Evolutionary conservation across 192 early-diverging fungal species (phyloP).

Genomic region (Oehlia diaphana): DNA sequence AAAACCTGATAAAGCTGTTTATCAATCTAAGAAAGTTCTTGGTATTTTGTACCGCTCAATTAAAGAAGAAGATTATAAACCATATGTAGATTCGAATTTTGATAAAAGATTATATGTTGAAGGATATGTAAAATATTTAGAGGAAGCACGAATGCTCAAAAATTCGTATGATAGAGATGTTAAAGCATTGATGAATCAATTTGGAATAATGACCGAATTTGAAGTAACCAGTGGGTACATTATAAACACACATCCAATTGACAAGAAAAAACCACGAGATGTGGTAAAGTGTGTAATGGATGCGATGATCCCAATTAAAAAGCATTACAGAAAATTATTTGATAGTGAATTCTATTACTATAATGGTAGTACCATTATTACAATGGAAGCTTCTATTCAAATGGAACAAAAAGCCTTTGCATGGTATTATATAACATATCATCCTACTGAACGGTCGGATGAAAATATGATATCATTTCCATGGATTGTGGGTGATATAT

Average conservation of each 20-base stretch:
- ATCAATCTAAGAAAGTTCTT: constrained; percentile 52
- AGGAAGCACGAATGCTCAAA: constrained; percentile 44
- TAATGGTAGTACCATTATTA: neutral
- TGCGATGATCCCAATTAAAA: constrained; percentile 36
- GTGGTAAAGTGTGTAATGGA: constrained; percentile 47
- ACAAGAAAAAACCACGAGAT: constrained; percentile 53
- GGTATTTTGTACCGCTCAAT: constrained; percentile 57
- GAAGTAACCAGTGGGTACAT: constrained; percentile 45
- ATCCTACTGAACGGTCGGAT: constrained; percentile 33
- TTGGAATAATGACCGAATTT: constrained; percentile 48
- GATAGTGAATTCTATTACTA: constrained; percentile 38
- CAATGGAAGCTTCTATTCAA: constrained; percentile 7
- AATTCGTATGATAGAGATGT: constrained; percentile 54
- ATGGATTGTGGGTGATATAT: constrained; percentile 46
- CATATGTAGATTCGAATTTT: constrained; percentile 43
- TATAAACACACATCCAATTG: constrained; percentile 25
- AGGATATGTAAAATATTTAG: constrained; percentile 54
- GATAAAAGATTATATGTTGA: constrained; percentile 43
- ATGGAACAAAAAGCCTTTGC: constrained; percentile 57
- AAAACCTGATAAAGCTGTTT: constrained; percentile 50
- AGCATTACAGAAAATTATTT: constrained; percentile 47
- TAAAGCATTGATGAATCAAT: constrained; percentile 63
- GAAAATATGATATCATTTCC: constrained; percentile 46
- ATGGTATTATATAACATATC: constrained; percentile 77
- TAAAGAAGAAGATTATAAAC: constrained; percentile 43